Evolutionary conservation across 441 rosid species (phyloP).

Genomic region (Daphne laureola): DNA sequence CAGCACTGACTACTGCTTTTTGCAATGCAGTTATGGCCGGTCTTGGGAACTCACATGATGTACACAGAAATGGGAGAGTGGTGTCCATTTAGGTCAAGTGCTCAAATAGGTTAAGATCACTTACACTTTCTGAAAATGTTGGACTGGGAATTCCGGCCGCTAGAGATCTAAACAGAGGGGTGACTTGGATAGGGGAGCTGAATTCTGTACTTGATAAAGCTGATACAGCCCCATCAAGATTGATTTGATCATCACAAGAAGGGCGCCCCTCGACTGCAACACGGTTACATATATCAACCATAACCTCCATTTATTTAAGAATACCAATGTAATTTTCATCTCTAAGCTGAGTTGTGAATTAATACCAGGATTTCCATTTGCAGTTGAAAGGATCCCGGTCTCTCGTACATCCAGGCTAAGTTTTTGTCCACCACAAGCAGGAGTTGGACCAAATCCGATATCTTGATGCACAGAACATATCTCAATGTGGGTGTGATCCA

Average conservation of each 20-base stretch:
- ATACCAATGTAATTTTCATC: conserved; percentile 7
- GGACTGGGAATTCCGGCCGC: conserved; percentile 99
- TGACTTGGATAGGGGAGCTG: conserved; percentile 81
- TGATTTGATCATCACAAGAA: conserved; percentile 35
- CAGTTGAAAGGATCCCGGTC: conserved; percentile 30
- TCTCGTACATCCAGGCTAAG: conserved; percentile 25
- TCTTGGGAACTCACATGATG: too few species aligned
- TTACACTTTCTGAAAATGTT: conserved; percentile 97
- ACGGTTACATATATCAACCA: conserved; percentile 16
- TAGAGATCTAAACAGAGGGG: conserved; percentile 89
- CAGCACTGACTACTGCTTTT: too few species aligned
- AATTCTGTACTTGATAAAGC: conserved; percentile 48
- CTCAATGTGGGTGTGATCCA: conserved; percentile 38
- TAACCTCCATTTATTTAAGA: not conserved
- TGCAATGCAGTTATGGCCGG: too few species aligned
- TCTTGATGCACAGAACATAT: conserved; percentile 31
- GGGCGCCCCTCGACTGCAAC: conserved; percentile 36
- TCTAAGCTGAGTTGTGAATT: conserved; percentile 6
- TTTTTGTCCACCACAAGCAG: conserved; percentile 21
- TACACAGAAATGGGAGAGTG: too few species aligned
- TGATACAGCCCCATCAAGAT: conserved; percentile 35
- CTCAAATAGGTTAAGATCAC: conserved; percentile 21
- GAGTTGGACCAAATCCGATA: conserved; percentile 21
- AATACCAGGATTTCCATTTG: conserved; percentile 41
- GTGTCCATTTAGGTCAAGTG: too few species aligned